Evolutionary conservation across 345 rosid genomes (phyloP).

Genomic region (Eucalyptus pauciflora): DNA sequence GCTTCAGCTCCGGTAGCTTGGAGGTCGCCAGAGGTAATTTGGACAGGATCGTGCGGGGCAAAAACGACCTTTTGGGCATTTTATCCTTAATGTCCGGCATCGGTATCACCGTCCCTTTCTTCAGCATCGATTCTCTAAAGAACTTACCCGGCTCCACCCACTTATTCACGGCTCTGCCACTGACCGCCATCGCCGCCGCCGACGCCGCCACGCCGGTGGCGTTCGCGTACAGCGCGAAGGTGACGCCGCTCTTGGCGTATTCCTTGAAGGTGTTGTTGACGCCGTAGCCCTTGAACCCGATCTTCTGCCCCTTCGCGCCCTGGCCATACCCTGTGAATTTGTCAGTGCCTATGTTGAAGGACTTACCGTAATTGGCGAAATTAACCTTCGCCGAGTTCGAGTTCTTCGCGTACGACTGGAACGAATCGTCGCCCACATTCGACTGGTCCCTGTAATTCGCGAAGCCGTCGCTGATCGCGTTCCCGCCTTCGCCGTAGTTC

Average conservation of each 20-base stretch:
- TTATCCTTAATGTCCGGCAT: slow-evolving; percentile 38
- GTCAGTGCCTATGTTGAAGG: slow-evolving; percentile 15
- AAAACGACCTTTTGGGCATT: slow-evolving; percentile 42
- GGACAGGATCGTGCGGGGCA: slow-evolving; percentile 27
- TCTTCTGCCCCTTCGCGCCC: background rate
- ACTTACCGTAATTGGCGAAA: slow-evolving; percentile 17
- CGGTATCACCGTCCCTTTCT: slow-evolving; percentile 24
- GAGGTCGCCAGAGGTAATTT: slow-evolving; percentile 25
- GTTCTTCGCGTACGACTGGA: slow-evolving; percentile 18
- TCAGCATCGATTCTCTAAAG: slow-evolving; percentile 25
- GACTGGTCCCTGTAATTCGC: slow-evolving; percentile 9
- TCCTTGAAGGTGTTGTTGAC: slow-evolving; percentile 9
- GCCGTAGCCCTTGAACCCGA: slow-evolving; percentile 16
- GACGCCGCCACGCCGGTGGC: background rate
- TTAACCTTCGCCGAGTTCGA: slow-evolving; percentile 6
- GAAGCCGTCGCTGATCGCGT: background rate
- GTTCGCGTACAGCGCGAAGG: background rate
- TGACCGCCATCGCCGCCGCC: background rate
- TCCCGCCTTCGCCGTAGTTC: background rate
- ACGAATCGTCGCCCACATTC: slow-evolving; percentile 12
- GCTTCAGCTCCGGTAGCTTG: slow-evolving; percentile 5
- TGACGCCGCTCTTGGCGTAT: background rate
- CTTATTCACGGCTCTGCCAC: background rate
- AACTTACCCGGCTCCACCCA: slow-evolving; percentile 49
- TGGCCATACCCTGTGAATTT: slow-evolving; percentile 18